Evolutionary conservation across 2,329 filamentous ascomycete species (phyloP).

Genomic region (Fusarium sp.): DNA sequence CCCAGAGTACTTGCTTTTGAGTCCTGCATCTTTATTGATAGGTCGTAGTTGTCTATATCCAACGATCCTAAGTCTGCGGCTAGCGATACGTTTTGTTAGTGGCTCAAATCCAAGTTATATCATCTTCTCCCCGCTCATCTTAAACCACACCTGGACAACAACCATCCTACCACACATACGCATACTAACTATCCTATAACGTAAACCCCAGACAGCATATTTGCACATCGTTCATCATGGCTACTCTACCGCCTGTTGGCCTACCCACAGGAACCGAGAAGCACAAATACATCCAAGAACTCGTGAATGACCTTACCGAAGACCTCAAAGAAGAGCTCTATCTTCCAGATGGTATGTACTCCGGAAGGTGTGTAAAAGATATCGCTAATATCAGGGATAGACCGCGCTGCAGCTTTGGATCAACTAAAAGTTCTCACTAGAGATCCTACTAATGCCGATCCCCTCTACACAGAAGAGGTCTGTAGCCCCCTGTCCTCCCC

Average conservation of each 20-base stretch:
- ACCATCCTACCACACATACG: not conserved
- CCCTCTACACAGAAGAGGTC: conserved; percentile 86
- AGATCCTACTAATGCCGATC: conserved; percentile 75
- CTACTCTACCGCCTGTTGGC: conserved; percentile 37
- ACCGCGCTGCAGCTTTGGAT: conserved; percentile 70
- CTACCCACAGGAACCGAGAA: conserved; percentile 61
- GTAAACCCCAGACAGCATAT: not conserved
- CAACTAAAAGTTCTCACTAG: conserved; percentile 76
- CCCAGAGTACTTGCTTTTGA: not conserved
- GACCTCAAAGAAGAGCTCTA: conserved; percentile 72
- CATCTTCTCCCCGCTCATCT: conserved; percentile 28
- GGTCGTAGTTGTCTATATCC: not conserved
- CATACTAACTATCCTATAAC: not conserved
- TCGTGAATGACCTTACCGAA: conserved; percentile 70
- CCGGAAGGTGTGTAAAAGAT: not conserved
- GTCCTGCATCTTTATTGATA: not conserved
- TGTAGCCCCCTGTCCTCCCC: conserved; percentile 31
- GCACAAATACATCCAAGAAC: conserved; percentile 71
- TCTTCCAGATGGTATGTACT: conserved; percentile 63
- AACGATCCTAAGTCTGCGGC: not conserved
- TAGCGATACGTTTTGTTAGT: conserved; percentile 24
- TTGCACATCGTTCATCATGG: conserved; percentile 34
- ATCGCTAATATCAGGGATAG: conserved; percentile 54
- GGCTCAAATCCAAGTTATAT: conserved; percentile 26
- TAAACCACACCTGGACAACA: conserved; percentile 10